A percentile compares a stretch with the other conserved stretches of the same genome.
These are phyloP conservation scores for Hygrophoropsis aurantiaca DNA, from an alignment of 768 basidiomycete genomes.

Conservation along the genomic window DNA sequence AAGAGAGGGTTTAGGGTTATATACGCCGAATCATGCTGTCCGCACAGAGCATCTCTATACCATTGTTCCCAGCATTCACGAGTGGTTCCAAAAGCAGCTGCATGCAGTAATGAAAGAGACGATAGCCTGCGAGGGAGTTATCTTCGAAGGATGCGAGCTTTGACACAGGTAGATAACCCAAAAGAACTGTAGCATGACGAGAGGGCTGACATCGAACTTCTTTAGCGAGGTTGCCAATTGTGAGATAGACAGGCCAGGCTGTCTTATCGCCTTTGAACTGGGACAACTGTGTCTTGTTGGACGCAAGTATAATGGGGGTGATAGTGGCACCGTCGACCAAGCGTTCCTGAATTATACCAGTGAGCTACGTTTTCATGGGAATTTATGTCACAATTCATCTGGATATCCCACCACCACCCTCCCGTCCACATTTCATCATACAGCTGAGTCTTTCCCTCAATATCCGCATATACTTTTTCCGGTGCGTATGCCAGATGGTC, in stretches of 20 bases:
- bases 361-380: too few species aligned
- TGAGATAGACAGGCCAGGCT: constrained; percentile 2
- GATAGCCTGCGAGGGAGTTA: too few species aligned
- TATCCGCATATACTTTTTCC: constrained; percentile 1
- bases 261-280: constrained; percentile 24
- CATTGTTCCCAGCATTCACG: too few species aligned
- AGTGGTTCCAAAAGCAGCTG: too few species aligned
- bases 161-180: constrained; percentile 22
- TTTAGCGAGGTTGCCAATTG: not conserved
- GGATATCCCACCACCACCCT: constrained; percentile 17
- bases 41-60: too few species aligned
- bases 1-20: too few species aligned
- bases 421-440: constrained; percentile 16
- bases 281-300: constrained; percentile 46
- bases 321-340: constrained; percentile 9
- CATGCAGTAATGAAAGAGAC: too few species aligned
- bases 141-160: constrained; percentile 20
- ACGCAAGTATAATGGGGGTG: constrained; percentile 22
- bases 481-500: constrained; percentile 3
- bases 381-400: constrained; percentile 4
- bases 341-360: constrained; percentile 1
- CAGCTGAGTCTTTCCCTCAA: constrained; percentile 8
- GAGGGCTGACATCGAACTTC: not conserved
- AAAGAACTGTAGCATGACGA: constrained; percentile 3
- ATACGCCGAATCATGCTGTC: too few species aligned